Evolutionary conservation across 768 basidiomycete species (phyloP), one percentile per base, ranked within the genome.

Genomic region (Naganishia vishniacii): DNA sequence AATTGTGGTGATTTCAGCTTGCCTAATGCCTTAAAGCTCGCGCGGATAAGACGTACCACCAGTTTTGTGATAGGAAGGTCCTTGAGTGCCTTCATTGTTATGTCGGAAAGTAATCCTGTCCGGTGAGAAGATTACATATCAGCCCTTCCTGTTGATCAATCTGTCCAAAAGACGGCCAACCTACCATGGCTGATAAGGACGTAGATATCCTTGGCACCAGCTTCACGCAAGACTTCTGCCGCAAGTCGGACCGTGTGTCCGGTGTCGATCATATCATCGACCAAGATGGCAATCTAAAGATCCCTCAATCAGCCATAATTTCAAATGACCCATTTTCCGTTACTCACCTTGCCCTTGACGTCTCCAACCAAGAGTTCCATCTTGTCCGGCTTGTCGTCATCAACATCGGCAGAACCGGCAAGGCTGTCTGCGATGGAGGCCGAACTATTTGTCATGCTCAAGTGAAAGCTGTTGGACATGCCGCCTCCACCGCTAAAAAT

Each of bases 161-260:
- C 11, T 9, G 15, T 11, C 2, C 28, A 23, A 3, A 3, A 26
- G 2, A 28, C 11, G 4, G 8, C 13, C 13, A 26, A 71, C 73
- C 46, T 41, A 77, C 77, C 78, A 75, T 99, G 95, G 41, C 92
- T 94, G 67, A 99, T 93, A 75, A 99, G 85, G 64, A 88, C 95
- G 75, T 86, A 88, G 69, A 93, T 86, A 77, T 85, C 85, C 45
- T 81, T 75, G 11, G 91, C 93, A 2, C 94, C 94, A 7, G 89
- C 91, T 70, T 95, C 91, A 32, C 86, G 80, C 62, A 99, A 82
- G 67, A 95, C 90, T 68, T 84, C 82, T 7, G 94, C 91, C 0
- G 95, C 95, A 61, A 97, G 82, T 69, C 88, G 87, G 66, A 99
- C 83, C 65, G 95, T 99, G 59, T 76, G 71, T 42, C 75, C 73